Evolutionary conservation across 306 rosid species (phyloP), one percentile per base, ranked within the genome.

Genomic region (Trichosanthes truncata): DNA sequence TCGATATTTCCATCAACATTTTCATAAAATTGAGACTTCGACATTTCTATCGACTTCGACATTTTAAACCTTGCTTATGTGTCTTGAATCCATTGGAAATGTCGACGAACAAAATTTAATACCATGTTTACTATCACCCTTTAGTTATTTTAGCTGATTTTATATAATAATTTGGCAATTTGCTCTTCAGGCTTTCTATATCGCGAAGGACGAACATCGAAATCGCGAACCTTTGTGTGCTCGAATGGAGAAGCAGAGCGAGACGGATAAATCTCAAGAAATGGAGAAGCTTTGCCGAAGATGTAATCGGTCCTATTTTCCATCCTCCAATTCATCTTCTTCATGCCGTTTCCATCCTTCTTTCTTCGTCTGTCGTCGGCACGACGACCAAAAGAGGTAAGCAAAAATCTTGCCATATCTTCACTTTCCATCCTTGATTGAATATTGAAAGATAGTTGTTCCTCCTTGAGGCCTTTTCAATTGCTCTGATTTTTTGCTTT

Each of bases 351-450:
- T 90, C 80, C 98, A 92, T 82, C 80, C 94, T 84, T 89, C 97
- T 38, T 85, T 94, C 87, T 94, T 94, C 72, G 96, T 92, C 60
- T 94, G 98, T 84, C 97, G 97, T 87, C 97, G 97, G 51, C 98
- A 94, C 85, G 98, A 94, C 52, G 97, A 92, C 23, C 97, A 94
- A 59, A 94, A 87, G 80, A 89, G 98, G 98, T 91, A 11, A 74
- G 8, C 8, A 4, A 29, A 17, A 0, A 9, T 12, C 55, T 13
- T 26, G 14, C 52, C 14, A 6, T 35, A n/a, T 29, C 66, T 35
- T 33, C n/a, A 20, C 36, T 69, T 76, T 52, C 75, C 79, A 17
- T 41, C 43, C 40, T 68, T 41, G 38, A 79, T 66, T 55, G 11
- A 41, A 9, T 74, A 15, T 49, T 9, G 1, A 48, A 14, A 26